Evolutionary conservation across 1,284 basidiomycete species (phyloP).

Genomic region (Cryptococcus sp.): DNA sequence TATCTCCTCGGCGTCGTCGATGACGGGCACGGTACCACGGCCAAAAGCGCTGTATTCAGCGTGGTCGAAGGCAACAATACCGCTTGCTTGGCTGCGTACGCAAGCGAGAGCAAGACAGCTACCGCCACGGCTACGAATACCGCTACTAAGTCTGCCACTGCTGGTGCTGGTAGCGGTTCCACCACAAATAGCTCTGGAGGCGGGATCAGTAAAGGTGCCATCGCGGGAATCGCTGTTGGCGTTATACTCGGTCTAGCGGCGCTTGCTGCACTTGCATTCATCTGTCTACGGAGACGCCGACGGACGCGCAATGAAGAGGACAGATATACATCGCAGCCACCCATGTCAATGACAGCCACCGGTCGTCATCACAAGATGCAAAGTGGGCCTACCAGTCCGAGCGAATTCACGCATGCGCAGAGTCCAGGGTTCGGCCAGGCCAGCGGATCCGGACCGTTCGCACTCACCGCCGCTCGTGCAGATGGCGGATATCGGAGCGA

Average conservation of each 20-base stretch:
- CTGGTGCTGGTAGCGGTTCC: constrained; percentile 1
- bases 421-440: not conserved
- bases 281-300: constrained; percentile 21
- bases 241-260: constrained; percentile 31
- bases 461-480: too few species aligned
- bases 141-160: constrained; percentile 1
- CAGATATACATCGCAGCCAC: not conserved
- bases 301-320: not conserved
- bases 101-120: constrained; percentile 4
- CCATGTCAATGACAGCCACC: not conserved
- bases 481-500: not conserved
- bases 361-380: not conserved
- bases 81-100: constrained; percentile 31
- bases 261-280: constrained; percentile 26
- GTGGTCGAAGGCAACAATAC: constrained; percentile 33
- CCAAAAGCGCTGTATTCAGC: constrained; percentile 27
- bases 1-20: constrained; percentile 32
- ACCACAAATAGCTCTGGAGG: constrained; percentile 4
- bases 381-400: not conserved
- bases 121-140: constrained; percentile 1
- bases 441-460: too few species aligned
- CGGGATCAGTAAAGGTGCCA: constrained; percentile 37
- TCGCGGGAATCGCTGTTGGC: constrained; percentile 47
- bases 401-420: not conserved
- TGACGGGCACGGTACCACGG: constrained; percentile 19